These are phyloP conservation scores for Schizochytrium sp. DNA, from an alignment of 108 stramenopile species.

Conservation along the genomic window DNA sequence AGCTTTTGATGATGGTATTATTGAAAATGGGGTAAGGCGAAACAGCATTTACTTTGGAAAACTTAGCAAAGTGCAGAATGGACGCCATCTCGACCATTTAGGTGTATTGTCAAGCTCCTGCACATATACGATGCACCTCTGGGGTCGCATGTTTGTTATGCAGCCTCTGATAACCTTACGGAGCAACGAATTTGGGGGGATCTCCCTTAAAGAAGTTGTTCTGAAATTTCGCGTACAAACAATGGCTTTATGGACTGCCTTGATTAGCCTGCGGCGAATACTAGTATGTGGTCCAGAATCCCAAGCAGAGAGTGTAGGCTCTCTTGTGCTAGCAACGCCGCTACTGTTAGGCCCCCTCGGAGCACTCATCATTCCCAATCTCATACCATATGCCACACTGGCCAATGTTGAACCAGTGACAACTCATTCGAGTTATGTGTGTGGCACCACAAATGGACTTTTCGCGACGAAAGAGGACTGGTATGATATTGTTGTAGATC, in stretches of 20 bases:
- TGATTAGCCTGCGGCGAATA: not conserved
- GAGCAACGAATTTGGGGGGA: constrained; percentile 38
- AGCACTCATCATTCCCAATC: constrained; percentile 32
- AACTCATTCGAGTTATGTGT: constrained; percentile 38
- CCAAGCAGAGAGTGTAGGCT: not conserved
- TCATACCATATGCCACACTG: constrained; percentile 34
- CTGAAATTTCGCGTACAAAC: constrained; percentile 10
- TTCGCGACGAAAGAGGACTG: constrained; percentile 57
- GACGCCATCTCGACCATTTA: not conserved
- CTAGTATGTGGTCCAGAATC: constrained; percentile 47
- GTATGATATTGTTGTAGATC: constrained; percentile 30
- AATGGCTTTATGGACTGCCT: constrained; percentile 28
- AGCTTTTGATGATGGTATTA: not conserved
- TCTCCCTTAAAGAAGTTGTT: constrained; percentile 23
- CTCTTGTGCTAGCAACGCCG: constrained; percentile 28
- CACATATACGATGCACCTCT: constrained; percentile 53
- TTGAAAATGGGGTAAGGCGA: not conserved
- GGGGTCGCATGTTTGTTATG: constrained; percentile 56
- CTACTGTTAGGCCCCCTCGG: constrained; percentile 42
- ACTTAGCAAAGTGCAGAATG: not conserved
- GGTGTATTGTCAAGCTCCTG: constrained; percentile 20
- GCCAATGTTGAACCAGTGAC: constrained; percentile 57
- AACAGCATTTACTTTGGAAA: constrained; percentile 34
- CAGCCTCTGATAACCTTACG: not conserved
- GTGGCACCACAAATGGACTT: constrained; percentile 55